Evolutionary conservation across 139 green algal genomes (phyloP), one percentile per base, ranked within the genome.

Genomic region (Desmodesmus armatus): DNA sequence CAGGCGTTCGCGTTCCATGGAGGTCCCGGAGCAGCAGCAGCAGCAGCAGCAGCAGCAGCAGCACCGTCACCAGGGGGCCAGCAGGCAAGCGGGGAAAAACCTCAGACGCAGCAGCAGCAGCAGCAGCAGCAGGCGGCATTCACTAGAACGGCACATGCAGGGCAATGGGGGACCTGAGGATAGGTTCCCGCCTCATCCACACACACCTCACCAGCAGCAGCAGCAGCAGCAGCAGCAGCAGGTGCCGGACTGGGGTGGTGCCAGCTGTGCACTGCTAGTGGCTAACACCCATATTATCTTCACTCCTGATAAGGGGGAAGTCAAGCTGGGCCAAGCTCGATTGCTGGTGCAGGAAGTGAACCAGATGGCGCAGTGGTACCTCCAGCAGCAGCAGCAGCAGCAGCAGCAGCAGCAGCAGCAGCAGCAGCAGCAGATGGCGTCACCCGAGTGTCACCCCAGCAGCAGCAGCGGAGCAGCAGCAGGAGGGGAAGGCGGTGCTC

Each of bases 221-320:
- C 60, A 77, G 69, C 39, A 66, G 73, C 75, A 39, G 74, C 47
- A 78, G n/a, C n/a, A n/a, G n/a, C 47, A 69, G 47, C 0, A 37
- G 17, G 60, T 44, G 11, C 66, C 80, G 5, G 47, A 78, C 4
- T 82, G 76, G 53, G 35, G n/a, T n/a, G n/a, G n/a, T n/a, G 33
- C 29, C 23, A 33, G 53, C 7, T 81, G 81, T 23, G 70, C 67
- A 0, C 44, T 98, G 60, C 31, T 97, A 5, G 91, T 97, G 37
- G 89, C 85, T 62, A 97, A 96, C 87, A 96, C 93, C 3, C 96
- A 98, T 82, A 83, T 98, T 33, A 89, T 97, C 25, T 98, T 98
- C 80, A 96, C 97, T 75, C 96, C 96, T 17, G 92, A 94, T 70
- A 87, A 93, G 2, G 94, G 94, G 0, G 92, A 98, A 69, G 90